Evolutionary conservation across 768 basidiomycete species (phyloP).

Genomic region (Xerocomellus dryophilus): DNA sequence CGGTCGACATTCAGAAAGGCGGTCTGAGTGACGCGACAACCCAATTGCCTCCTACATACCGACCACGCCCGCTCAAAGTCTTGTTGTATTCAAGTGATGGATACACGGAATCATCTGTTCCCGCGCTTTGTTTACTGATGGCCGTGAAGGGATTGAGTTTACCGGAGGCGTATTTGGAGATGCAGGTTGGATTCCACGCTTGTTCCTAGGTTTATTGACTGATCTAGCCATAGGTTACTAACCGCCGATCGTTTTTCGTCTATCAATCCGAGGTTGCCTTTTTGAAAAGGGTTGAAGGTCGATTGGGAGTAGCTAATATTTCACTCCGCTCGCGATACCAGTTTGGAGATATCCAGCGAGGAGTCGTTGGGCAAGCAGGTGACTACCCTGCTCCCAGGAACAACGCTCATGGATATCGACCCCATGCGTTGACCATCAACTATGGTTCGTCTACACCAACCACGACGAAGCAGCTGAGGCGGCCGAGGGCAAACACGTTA

Average conservation of each 20-base stretch:
- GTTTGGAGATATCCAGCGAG: constrained; percentile 23
- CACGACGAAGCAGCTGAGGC: constrained; percentile 29
- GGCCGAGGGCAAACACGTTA: constrained; percentile 72
- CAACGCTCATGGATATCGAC: constrained; percentile 19
- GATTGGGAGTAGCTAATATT: constrained; percentile 31
- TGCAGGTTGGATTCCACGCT: constrained; percentile 49
- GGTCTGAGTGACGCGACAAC: constrained; percentile 11
- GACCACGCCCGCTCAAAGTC: constrained; percentile 65
- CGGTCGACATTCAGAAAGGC: constrained; percentile 3
- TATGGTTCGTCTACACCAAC: constrained; percentile 16
- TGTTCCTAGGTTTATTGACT: neutral
- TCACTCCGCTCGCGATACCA: constrained; percentile 25
- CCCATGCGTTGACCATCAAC: constrained; percentile 20
- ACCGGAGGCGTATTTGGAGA: constrained; percentile 88
- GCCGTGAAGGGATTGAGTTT: constrained; percentile 59
- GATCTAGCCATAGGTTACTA: constrained; percentile 42
- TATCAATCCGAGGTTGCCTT: constrained; percentile 78
- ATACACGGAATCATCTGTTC: constrained; percentile 89
- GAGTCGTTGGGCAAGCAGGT: constrained; percentile 8
- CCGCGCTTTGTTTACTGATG: constrained; percentile 88
- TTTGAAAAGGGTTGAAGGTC: constrained; percentile 65
- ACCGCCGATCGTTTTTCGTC: constrained; percentile 85
- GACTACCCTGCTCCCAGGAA: constrained; percentile 11
- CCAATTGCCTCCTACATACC: constrained; percentile 29
- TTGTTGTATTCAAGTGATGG: constrained; percentile 83